These are phyloP conservation scores for Macrolepiota fuliginosa DNA, from an alignment of 768 basidiomycete species.

Conservation along the genomic window DNA sequence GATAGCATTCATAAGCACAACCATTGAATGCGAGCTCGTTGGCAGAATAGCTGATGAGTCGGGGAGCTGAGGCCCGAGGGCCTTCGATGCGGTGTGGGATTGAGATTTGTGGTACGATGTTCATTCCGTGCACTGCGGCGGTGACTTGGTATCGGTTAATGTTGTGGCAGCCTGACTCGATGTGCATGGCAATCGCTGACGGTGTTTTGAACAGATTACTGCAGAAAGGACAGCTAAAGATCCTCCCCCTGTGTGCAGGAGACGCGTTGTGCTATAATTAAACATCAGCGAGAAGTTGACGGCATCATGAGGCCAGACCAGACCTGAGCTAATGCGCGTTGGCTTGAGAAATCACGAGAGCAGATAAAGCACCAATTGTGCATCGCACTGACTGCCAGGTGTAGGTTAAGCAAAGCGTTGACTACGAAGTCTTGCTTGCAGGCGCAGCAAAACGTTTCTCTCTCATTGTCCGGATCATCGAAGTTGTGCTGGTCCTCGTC, in stretches of 20 bases:
- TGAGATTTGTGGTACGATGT: constrained; percentile 54
- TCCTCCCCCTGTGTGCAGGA: constrained; percentile 30
- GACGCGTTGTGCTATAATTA: constrained; percentile 38
- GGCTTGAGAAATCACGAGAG: constrained; percentile 13
- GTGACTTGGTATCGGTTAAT: constrained; percentile 39
- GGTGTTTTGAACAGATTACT: constrained; percentile 37
- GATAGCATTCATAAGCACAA: constrained; percentile 55
- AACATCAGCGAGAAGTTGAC: constrained; percentile 29
- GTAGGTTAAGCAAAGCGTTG: not conserved
- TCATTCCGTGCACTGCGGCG: constrained; percentile 38
- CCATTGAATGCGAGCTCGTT: constrained; percentile 43
- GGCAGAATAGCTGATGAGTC: constrained; percentile 28
- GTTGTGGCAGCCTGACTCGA: constrained; percentile 61
- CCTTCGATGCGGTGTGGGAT: constrained; percentile 48
- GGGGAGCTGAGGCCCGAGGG: constrained; percentile 14
- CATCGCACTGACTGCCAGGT: not conserved
- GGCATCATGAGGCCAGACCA: constrained; percentile 40
- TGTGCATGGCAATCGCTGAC: constrained; percentile 58
- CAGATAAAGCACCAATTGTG: constrained; percentile 18
- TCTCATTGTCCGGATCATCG: not conserved
- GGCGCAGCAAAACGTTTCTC: not conserved
- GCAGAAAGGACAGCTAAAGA: constrained; percentile 34
- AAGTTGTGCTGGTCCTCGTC: not conserved
- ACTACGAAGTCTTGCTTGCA: constrained; percentile 1
- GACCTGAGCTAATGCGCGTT: constrained; percentile 40